These are phyloP conservation scores for Arthrobotrys conoides DNA, from an alignment of 2,329 filamentous ascomycete genomes.

Conservation along the genomic window DNA sequence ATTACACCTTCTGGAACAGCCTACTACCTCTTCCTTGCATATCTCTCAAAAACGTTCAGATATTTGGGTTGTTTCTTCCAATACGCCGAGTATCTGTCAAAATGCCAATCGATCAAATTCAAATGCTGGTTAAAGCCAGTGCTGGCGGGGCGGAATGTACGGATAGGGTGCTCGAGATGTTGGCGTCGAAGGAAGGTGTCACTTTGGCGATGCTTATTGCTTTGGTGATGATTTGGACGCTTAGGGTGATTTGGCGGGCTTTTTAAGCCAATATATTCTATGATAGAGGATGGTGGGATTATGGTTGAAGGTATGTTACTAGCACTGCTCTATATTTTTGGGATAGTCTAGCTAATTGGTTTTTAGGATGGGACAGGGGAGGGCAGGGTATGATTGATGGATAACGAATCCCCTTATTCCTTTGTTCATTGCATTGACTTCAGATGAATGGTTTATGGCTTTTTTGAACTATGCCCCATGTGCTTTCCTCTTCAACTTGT, in stretches of 20 bases:
- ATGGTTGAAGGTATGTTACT: background rate
- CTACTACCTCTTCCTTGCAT: background rate
- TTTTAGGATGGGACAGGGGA: background rate
- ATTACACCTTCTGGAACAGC: background rate
- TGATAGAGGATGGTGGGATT: background rate
- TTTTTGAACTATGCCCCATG: background rate
- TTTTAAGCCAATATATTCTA: background rate
- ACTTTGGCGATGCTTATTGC: conserved; percentile 42
- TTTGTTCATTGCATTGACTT: background rate
- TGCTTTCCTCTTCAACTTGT: background rate
- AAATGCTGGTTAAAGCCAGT: conserved; percentile 29
- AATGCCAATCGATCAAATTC: conserved; percentile 54
- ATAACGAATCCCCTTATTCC: conserved; percentile 16
- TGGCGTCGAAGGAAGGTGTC: conserved; percentile 42
- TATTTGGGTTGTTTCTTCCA: background rate
- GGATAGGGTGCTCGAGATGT: conserved; percentile 43
- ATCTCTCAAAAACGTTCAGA: background rate
- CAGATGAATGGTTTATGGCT: background rate
- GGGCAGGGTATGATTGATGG: background rate
- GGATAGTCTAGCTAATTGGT: background rate
- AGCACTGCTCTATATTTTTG: too few species aligned
- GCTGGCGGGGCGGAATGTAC: conserved; percentile 12
- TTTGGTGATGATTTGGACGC: conserved; percentile 45
- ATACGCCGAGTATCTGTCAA: conserved; percentile 11
- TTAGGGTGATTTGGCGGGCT: conserved; percentile 53